Base-by-base conservation (phyloP, 1,139 yeast genomes). In the Ogataea hybrid region DNA sequence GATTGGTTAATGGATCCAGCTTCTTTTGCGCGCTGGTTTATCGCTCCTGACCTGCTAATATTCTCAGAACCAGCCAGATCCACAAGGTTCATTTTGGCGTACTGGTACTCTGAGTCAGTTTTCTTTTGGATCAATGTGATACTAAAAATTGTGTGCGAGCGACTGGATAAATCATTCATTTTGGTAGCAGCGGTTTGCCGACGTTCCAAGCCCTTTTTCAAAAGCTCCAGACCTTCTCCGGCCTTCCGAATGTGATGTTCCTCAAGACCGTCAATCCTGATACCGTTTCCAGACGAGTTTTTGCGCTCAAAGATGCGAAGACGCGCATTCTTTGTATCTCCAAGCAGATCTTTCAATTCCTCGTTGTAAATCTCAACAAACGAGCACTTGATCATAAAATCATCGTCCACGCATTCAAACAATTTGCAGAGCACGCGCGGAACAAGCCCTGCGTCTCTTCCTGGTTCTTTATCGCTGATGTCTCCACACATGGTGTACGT, bases 1-100 rank as follows among this genome's bases (percentile, higher is more conserved):
- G 92, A 82, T 61, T 87, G 94, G 61, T 89, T 89, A 41, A 89
- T 89, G 54, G 83, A 77, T 2, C 95, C 96, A 2, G 96, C 96
- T 61, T 87, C 96, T 51, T 86, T 78, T 0, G 95, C 95, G 23
- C 94, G 70, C 56, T 77, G 81, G 57, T 82, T 79, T 41, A 71
- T 77, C 0, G 95, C 92, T 1, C 96, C 96, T 0, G 95, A 84
- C 44, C 87, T 69, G 47, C 71, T 77, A 37, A 88, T 81, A 55
- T 87, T 86, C 60, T 84, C 92, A 7, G 88, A 81, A 0, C 92
- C 94, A 1, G 92, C 94, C 47, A 84, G 70, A 67, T 84, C 92
- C 2, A 84, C 92, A 34, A 84, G 65, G 58, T 83, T 84, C 74
- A 84, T 79, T 52, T 83, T 84, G 2, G 89, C 80, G 12, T 78